A percentile compares a stretch with the other conserved stretches of the same genome.
These are phyloP conservation scores for Oxytropis ochrocephala DNA, from an alignment of 306 rosid species.

Conservation along the genomic window DNA sequence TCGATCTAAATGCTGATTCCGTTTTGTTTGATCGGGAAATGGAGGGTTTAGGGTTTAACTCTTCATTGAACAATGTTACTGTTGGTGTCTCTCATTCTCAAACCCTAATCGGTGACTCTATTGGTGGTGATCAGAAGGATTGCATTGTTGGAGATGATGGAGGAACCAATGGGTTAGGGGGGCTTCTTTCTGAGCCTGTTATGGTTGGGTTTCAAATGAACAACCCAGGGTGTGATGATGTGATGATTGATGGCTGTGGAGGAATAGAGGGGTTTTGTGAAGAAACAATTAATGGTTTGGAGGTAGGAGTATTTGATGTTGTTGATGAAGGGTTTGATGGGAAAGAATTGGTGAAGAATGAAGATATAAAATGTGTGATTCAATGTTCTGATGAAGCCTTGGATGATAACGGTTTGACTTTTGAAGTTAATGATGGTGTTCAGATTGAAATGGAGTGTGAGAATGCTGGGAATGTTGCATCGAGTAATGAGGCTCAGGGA, in stretches of 20 bases:
- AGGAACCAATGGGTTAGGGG: background rate
- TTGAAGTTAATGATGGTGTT: conserved; percentile 14
- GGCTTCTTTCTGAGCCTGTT: background rate
- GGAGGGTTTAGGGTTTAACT: conserved; percentile 21
- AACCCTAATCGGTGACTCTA: conserved; percentile 20
- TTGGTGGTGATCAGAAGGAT: conserved; percentile 14
- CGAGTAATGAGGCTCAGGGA: conserved; percentile 4
- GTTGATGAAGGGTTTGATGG: no score
- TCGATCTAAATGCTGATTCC: conserved; percentile 46
- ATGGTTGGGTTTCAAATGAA: conserved; percentile 3
- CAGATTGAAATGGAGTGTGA: background rate
- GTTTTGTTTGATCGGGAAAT: conserved; percentile 32
- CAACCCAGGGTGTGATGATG: background rate
- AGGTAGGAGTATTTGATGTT: background rate
- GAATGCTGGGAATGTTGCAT: background rate
- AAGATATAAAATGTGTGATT: background rate
- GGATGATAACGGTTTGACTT: conserved; percentile 12
- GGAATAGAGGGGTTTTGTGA: conserved; percentile 21
- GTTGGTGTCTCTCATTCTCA: background rate
- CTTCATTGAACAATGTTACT: conserved; percentile 1
- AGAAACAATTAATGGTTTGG: conserved; percentile 9
- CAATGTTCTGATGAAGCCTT: conserved; percentile 11
- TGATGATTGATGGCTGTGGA: conserved; percentile 4
- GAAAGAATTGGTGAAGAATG: background rate
- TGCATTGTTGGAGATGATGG: background rate